A percentile compares a stretch with the other conserved stretches of the same genome.
These are phyloP conservation scores for Diversispora eburnea DNA, from an alignment of 192 early-diverging fungal species.

Conservation along the genomic window DNA sequence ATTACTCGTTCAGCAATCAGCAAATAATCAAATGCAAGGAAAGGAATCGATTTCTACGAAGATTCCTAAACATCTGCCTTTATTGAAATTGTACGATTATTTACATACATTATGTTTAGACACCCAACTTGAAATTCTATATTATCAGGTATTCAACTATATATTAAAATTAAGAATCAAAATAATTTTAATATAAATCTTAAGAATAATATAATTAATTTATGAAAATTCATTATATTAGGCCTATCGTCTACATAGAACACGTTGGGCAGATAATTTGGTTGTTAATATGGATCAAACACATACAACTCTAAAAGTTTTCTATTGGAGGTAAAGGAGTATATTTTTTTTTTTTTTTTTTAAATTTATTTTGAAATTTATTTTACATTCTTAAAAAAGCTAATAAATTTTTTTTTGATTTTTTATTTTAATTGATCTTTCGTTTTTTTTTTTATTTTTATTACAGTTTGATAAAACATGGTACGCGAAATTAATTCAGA, in stretches of 20 bases:
- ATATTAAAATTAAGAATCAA: not conserved
- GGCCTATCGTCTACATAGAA: not conserved
- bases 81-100: constrained; percentile 25
- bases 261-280: constrained; percentile 14
- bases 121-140: constrained; percentile 1
- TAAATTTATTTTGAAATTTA: too few species aligned
- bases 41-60: not conserved
- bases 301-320: not conserved
- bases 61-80: not conserved
- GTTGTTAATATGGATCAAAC: not conserved
- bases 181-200: not conserved
- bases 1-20: not conserved
- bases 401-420: too few species aligned
- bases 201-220: not conserved
- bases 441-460: too few species aligned
- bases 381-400: too few species aligned
- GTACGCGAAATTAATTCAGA: too few species aligned
- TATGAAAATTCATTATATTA: not conserved
- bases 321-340: constrained; percentile 19
- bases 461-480: too few species aligned
- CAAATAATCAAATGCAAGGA: not conserved
- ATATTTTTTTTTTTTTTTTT: too few species aligned
- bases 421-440: too few species aligned
- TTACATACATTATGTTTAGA: constrained; percentile 16
- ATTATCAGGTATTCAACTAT: constrained; percentile 7